These are phyloP conservation scores for Coemansia sp. DNA, from an alignment of 192 early-diverging fungal species.

Conservation along the genomic window DNA sequence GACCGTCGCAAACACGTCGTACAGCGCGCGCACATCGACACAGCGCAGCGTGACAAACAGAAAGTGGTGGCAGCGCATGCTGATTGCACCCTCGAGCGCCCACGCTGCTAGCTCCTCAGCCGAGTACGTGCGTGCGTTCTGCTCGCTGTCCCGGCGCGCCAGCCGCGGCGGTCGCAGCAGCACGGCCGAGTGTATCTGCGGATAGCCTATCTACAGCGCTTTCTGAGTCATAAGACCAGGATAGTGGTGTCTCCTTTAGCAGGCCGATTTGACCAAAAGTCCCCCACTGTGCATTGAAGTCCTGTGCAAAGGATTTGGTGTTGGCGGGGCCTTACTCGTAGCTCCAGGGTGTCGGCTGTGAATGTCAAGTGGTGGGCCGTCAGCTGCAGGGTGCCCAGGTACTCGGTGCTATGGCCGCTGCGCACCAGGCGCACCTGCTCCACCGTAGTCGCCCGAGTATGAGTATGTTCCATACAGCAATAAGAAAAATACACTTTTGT, in stretches of 20 bases:
- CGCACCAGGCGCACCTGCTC: constrained; percentile 39
- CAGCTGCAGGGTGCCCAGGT: constrained; percentile 61
- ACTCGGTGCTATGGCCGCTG: constrained; percentile 6
- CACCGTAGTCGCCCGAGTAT: constrained; percentile 22
- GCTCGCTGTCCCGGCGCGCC: background rate
- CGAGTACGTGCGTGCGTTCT: background rate
- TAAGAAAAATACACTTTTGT: too few species aligned
- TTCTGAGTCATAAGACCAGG: too few species aligned
- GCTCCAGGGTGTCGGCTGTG: constrained; percentile 52
- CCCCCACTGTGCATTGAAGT: background rate
- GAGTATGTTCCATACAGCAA: too few species aligned
- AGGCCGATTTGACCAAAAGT: background rate
- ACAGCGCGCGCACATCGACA: constrained; percentile 61
- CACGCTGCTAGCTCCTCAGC: constrained; percentile 17
- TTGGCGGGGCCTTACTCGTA: constrained; percentile 59
- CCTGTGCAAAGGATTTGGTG: too few species aligned
- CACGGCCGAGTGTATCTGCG: constrained; percentile 75
- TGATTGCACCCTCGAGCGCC: constrained; percentile 35
- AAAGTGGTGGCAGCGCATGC: constrained; percentile 81
- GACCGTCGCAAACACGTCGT: constrained; percentile 73
- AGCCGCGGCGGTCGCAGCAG: constrained; percentile 32
- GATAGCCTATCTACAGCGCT: constrained; percentile 73
- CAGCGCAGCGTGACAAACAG: constrained; percentile 67
- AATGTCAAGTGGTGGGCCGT: constrained; percentile 78
- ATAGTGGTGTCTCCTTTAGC: background rate